Conservation (phyloP, 2,329 filamentous ascomycete genomes). For the Talaromyces marneffei region DNA sequence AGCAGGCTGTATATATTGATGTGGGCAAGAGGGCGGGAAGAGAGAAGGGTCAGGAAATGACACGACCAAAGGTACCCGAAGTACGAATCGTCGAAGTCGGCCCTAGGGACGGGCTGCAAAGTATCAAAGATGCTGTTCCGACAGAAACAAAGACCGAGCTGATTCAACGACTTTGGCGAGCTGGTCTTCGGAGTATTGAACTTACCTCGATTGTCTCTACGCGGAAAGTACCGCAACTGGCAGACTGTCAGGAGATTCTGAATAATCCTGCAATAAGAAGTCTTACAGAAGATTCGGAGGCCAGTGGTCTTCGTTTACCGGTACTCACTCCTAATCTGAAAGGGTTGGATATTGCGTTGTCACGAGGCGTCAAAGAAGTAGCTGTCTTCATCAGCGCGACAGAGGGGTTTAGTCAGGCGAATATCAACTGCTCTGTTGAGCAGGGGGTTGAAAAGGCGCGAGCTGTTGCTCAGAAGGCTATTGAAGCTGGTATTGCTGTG, state of each 20-base stretch:
- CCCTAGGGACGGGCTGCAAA: slow-evolving; percentile 80
- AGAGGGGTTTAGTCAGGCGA: slow-evolving; percentile 40
- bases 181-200: slow-evolving; percentile 69
- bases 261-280: slow-evolving; percentile 39
- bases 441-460: slow-evolving; percentile 32
- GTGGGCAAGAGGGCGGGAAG: background rate
- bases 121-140: slow-evolving; percentile 67
- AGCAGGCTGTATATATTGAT: background rate
- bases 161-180: slow-evolving; percentile 61
- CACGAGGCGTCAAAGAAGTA: slow-evolving; percentile 32
- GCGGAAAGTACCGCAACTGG: slow-evolving; percentile 76
- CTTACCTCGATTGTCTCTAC: slow-evolving; percentile 77
- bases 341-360: slow-evolving; percentile 53
- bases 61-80: slow-evolving; percentile 1
- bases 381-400: slow-evolving; percentile 40
- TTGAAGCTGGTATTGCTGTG: slow-evolving; percentile 24
- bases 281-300: slow-evolving; percentile 38
- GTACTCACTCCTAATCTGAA: slow-evolving; percentile 40
- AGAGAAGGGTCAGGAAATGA: background rate
- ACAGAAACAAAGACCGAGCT: slow-evolving; percentile 70
- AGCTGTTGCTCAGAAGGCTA: slow-evolving; percentile 28
- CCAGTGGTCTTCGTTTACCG: slow-evolving; percentile 24
- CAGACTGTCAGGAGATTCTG: slow-evolving; percentile 27
- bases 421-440: slow-evolving; percentile 38
- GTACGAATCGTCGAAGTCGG: slow-evolving; percentile 73